phyloP scores from a whole-genome alignment of 2,329 filamentous ascomycete species.

The Colletotrichum sp. region DNA sequence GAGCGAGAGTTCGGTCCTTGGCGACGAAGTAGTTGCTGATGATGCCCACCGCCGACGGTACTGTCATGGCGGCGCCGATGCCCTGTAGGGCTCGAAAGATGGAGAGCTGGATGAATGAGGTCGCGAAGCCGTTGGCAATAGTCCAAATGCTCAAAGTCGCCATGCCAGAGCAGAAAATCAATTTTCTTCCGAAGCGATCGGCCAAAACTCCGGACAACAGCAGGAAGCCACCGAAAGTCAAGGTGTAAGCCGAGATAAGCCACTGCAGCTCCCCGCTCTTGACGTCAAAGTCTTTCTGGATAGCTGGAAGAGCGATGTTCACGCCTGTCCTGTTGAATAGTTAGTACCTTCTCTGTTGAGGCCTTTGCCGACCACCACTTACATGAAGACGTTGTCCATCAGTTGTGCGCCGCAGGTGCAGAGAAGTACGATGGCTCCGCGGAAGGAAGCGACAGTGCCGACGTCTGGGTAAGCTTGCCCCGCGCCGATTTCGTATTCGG shows the following conservation, averaged over 20 bases:
- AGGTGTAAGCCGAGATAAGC: constrained; percentile 15
- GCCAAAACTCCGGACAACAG: constrained; percentile 9
- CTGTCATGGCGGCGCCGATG: constrained; percentile 71
- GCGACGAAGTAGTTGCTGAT: constrained; percentile 19
- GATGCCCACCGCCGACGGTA: constrained; percentile 79
- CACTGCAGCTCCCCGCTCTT: constrained; percentile 9
- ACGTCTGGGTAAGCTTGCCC: constrained; percentile 12
- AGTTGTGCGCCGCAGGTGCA: constrained; percentile 11
- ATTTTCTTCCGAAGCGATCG: constrained; percentile 13
- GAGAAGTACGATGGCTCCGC: not conserved
- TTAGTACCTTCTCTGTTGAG: not conserved
- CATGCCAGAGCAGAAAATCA: constrained; percentile 17
- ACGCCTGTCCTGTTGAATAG: not conserved
- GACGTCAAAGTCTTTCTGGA: constrained; percentile 3
- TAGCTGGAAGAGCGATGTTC: constrained; percentile 11
- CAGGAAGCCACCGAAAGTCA: constrained; percentile 12
- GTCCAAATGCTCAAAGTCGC: constrained; percentile 8
- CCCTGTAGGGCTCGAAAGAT: constrained; percentile 14
- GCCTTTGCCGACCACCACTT: not conserved
- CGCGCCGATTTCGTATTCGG: not conserved
- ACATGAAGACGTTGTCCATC: constrained; percentile 11
- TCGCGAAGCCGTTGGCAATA: constrained; percentile 2
- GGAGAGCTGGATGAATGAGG: constrained; percentile 8
- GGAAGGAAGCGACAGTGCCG: constrained; percentile 7
- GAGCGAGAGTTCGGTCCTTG: not conserved